Conservation (phyloP, 169 alveolate genomes). For the Ophryocystis elektroscirrha region DNA sequence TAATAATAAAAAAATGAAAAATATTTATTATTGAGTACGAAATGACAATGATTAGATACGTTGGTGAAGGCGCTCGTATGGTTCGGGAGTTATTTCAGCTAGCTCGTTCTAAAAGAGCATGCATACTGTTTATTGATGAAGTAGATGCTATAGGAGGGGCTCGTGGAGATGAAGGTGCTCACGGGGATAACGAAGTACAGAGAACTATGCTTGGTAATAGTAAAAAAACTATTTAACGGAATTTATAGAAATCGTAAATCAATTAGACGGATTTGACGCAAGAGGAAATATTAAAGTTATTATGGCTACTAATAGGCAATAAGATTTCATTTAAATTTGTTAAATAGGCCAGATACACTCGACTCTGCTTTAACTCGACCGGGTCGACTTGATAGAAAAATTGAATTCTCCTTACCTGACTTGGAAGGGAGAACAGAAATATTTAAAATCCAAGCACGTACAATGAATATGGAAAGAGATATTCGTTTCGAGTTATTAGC, state of each 20-base stretch:
- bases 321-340: conserved; percentile 69
- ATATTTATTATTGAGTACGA: not conserved
- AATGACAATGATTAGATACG: conserved; percentile 50
- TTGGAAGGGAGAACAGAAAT: conserved; percentile 83
- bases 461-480: conserved; percentile 72
- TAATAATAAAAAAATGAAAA: not conserved
- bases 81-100: conserved; percentile 86
- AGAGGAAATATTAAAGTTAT: conserved; percentile 88
- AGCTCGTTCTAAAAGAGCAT: conserved; percentile 91
- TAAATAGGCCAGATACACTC: conserved; percentile 85
- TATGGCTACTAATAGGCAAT: conserved; percentile 5
- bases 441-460: conserved; percentile 87
- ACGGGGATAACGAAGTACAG: conserved; percentile 91
- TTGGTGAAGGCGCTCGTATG: conserved; percentile 99
- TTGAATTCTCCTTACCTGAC: conserved; percentile 92
- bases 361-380: conserved; percentile 95
- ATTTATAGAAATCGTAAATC: conserved; percentile 83
- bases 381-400: conserved; percentile 91
- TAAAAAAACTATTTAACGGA: conserved; percentile 88
- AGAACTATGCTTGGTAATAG: conserved; percentile 67
- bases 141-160: conserved; percentile 87
- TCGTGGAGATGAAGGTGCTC: conserved; percentile 60
- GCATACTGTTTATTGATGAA: conserved; percentile 94
- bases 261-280: conserved; percentile 95
- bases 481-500: conserved; percentile 88